Conservation (phyloP, 139 green algal genomes). For the Astrephomene gubernaculifera region DNA sequence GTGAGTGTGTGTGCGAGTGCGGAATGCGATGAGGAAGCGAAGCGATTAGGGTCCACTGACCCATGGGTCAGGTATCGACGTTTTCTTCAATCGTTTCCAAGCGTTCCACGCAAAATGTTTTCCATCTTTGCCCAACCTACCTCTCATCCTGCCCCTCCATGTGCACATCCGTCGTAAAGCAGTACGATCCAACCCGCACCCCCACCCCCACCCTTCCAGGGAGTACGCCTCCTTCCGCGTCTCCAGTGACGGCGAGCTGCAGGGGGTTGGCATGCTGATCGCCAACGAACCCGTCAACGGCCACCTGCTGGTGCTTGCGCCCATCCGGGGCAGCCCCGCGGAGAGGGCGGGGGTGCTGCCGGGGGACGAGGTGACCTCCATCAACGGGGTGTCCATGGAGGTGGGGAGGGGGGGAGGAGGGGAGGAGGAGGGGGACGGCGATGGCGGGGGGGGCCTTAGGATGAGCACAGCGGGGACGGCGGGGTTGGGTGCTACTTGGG, state of each 20-base stretch:
- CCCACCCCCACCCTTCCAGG: slow-evolving; percentile 42
- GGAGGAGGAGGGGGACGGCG: too few relatives aligned
- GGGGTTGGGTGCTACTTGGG: background rate
- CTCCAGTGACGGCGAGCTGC: slow-evolving; percentile 87
- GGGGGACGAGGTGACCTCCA: slow-evolving; percentile 81
- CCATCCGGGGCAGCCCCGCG: slow-evolving; percentile 89
- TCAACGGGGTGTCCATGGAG: slow-evolving; percentile 39
- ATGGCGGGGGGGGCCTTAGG: background rate
- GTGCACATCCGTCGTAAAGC: too few relatives aligned
- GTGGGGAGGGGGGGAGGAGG: background rate
- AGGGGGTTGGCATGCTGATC: slow-evolving; percentile 95
- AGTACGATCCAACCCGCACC: too few relatives aligned
- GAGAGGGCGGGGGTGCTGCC: slow-evolving; percentile 86
- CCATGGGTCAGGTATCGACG: too few relatives aligned
- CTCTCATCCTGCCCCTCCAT: background rate
- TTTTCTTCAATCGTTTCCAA: too few relatives aligned
- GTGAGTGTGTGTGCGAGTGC: slow-evolving; percentile 53
- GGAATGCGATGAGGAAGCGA: too few relatives aligned
- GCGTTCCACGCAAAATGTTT: too few relatives aligned
- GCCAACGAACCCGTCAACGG: slow-evolving; percentile 70
- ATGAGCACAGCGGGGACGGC: background rate
- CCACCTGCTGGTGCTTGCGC: slow-evolving; percentile 80
- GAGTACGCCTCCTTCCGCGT: slow-evolving; percentile 90
- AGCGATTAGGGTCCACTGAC: too few relatives aligned
- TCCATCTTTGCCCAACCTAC: background rate